These are phyloP conservation scores for Bassia scoparia DNA, from an alignment of 148 eudicot species.

Conservation along the genomic window DNA sequence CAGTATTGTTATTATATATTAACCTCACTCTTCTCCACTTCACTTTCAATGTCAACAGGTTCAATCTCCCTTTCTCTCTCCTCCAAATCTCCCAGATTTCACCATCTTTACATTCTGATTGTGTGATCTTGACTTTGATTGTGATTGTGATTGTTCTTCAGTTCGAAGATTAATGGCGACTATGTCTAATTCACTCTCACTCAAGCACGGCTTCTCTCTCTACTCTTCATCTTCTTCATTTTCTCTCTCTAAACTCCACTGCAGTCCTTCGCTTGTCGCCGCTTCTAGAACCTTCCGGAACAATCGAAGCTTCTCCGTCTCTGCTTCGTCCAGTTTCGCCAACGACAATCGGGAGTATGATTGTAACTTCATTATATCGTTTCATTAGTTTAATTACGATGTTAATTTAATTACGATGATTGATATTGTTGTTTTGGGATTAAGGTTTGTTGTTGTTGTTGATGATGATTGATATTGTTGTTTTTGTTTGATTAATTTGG, in stretches of 20 bases:
- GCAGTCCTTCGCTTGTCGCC: conserved; percentile 18
- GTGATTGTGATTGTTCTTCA: conserved; percentile 26
- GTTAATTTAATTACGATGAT: too few relatives aligned
- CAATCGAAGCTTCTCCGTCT: conserved; percentile 39
- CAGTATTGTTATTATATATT: too few relatives aligned
- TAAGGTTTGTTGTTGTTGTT: background rate
- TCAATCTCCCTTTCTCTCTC: conserved; percentile 3
- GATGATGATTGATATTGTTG: conserved; percentile 14
- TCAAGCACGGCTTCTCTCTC: conserved; percentile 55
- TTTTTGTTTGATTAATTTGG: background rate
- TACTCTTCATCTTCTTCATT: conserved; percentile 44
- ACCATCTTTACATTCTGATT: background rate
- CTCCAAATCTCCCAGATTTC: background rate
- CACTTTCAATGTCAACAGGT: conserved; percentile 40
- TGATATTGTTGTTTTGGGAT: background rate
- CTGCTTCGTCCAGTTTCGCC: conserved; percentile 59
- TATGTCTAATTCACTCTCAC: conserved; percentile 40
- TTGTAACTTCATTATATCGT: background rate
- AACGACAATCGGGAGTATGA: conserved; percentile 83
- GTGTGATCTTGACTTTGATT: background rate
- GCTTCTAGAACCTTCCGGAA: conserved; percentile 43
- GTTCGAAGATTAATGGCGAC: conserved; percentile 60
- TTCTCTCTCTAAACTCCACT: conserved; percentile 31
- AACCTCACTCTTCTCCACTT: background rate
- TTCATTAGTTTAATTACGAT: background rate